phyloP scores from a whole-genome alignment of 2,329 filamentous ascomycete genomes.

The Endoconidiophora polonica region DNA sequence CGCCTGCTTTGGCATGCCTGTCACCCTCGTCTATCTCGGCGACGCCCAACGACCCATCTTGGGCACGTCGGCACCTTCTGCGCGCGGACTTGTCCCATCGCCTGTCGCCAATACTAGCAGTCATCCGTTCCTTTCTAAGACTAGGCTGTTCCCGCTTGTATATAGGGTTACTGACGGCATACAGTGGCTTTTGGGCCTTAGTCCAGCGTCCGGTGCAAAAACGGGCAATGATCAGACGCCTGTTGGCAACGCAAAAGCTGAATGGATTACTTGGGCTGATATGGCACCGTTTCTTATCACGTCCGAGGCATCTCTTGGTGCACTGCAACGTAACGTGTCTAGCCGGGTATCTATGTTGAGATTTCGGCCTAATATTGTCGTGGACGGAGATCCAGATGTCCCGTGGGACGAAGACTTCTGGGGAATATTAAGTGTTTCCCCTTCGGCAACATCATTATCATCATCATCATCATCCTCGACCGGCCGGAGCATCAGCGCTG shows the following conservation, averaged over 20 bases:
- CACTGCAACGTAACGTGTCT: conserved; percentile 42
- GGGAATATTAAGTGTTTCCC: conserved; percentile 37
- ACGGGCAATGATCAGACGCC: background rate
- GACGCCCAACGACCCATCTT: conserved; percentile 41
- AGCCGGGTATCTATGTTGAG: conserved; percentile 33
- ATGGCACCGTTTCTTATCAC: conserved; percentile 59
- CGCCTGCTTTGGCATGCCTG: conserved; percentile 43
- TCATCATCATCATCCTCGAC: too few relatives aligned
- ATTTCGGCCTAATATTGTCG: conserved; percentile 57
- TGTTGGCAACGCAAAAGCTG: conserved; percentile 12
- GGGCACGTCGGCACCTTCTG: conserved; percentile 27
- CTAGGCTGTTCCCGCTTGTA: too few relatives aligned
- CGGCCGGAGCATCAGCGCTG: conserved; percentile 14
- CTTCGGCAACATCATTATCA: conserved; percentile 8
- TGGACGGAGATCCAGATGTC: conserved; percentile 29
- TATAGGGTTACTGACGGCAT: too few relatives aligned
- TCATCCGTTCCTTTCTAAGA: background rate
- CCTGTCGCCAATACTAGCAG: background rate
- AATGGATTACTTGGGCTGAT: conserved; percentile 54
- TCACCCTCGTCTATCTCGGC: conserved; percentile 49
- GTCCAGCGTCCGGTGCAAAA: background rate
- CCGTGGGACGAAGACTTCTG: conserved; percentile 60
- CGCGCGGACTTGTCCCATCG: background rate
- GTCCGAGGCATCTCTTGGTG: conserved; percentile 50
- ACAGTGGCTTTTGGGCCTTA: background rate